A percentile compares a stretch with the other conserved stretches of the same genome.
Conservation (phyloP, 2,329 filamentous ascomycete genomes). For the Talaromyces verruculosus region DNA sequence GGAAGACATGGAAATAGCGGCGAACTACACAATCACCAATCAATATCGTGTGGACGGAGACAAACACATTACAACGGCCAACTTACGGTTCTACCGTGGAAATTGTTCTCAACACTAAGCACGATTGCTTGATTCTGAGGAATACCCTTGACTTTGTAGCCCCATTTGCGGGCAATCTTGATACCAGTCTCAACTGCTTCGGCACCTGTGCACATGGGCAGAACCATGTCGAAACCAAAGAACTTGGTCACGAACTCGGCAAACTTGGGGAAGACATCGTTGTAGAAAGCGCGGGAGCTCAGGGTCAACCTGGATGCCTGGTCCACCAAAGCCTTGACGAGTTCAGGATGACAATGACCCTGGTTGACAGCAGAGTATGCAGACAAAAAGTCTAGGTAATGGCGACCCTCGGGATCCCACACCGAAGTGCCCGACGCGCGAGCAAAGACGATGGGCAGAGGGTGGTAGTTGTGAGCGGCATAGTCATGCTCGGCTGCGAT, state of each 20-base stretch:
- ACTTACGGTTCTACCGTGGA: conserved; percentile 89
- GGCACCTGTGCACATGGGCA: conserved; percentile 97
- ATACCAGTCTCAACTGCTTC: conserved; percentile 95
- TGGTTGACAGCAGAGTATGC: conserved; percentile 98
- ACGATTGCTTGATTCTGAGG: conserved; percentile 79
- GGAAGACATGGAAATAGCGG: conserved; percentile 89
- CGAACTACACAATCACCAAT: conserved; percentile 61
- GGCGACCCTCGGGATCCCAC: conserved; percentile 93
- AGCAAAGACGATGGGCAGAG: conserved; percentile 89
- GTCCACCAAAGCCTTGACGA: conserved; percentile 84
- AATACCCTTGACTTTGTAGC: conserved; percentile 93
- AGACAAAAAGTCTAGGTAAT: conserved; percentile 97
- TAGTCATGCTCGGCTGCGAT: conserved; percentile 78
- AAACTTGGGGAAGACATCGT: conserved; percentile 95
- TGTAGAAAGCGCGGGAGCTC: conserved; percentile 94
- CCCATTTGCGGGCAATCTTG: conserved; percentile 97
- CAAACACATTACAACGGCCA: neutral
- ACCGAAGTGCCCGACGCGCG: conserved; percentile 81
- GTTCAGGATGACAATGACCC: conserved; percentile 94
- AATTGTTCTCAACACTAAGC: conserved; percentile 85
- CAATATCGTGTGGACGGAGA: neutral
- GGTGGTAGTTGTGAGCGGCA: conserved; percentile 98
- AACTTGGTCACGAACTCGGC: conserved; percentile 85
- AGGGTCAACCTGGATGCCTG: conserved; percentile 88
- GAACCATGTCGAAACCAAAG: conserved; percentile 95